Evolutionary conservation across 768 basidiomycete genomes (phyloP).

Genomic region (Boletus barrowsii): DNA sequence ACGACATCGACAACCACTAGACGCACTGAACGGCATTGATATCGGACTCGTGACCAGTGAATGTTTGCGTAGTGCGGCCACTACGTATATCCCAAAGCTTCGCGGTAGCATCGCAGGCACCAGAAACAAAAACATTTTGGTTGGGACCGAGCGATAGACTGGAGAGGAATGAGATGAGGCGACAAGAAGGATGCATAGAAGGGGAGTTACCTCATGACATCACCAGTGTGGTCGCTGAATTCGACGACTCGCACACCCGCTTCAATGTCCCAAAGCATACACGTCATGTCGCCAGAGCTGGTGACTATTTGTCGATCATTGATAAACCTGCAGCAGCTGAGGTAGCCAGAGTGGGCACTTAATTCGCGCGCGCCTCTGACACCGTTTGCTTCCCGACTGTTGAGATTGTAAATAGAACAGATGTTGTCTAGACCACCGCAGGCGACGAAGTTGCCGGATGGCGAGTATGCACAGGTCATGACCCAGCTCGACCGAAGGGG

Average conservation of each 20-base stretch:
- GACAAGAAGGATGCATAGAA: slow-evolving; percentile 1
- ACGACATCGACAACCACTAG: slow-evolving; percentile 1
- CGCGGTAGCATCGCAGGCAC: slow-evolving; percentile 96
- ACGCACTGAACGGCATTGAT: slow-evolving; percentile 98
- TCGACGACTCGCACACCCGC: slow-evolving; percentile 96
- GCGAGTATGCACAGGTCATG: slow-evolving; percentile 99
- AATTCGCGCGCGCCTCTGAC: slow-evolving; percentile 92
- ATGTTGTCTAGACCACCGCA: slow-evolving; percentile 99
- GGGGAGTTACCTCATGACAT: slow-evolving; percentile 91
- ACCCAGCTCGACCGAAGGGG: slow-evolving; percentile 98
- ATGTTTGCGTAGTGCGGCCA: slow-evolving; percentile 97
- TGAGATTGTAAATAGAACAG: slow-evolving; percentile 95
- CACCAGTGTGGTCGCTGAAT: slow-evolving; percentile 98
- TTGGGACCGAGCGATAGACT: slow-evolving; percentile 94
- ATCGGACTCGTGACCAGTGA: slow-evolving; percentile 97
- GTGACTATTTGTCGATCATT: slow-evolving; percentile 99
- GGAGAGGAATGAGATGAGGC: slow-evolving; percentile 11
- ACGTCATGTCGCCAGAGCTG: slow-evolving; percentile 98
- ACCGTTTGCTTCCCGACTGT: slow-evolving; percentile 67
- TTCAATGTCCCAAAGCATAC: slow-evolving; percentile 99
- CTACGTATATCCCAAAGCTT: slow-evolving; percentile 99
- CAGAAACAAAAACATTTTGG: slow-evolving; percentile 96
- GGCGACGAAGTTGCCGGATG: slow-evolving; percentile 95
- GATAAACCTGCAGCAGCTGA: slow-evolving; percentile 97
- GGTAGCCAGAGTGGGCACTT: slow-evolving; percentile 96